phyloP scores from a whole-genome alignment of 129 eudicot genomes.

The Scalesia atractyloides region DNA sequence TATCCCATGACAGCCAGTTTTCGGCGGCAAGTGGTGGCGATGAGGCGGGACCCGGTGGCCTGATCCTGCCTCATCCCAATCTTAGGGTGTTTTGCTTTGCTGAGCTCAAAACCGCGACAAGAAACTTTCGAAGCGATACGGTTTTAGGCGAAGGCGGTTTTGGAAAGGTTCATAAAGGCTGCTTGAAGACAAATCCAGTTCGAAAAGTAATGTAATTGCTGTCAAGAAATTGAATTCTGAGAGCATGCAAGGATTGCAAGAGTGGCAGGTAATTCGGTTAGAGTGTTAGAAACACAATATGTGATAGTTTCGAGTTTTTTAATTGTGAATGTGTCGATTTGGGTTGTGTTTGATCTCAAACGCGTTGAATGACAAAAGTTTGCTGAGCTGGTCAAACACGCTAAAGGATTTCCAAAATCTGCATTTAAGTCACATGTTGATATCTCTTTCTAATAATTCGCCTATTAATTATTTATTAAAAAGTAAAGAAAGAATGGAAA shows the following conservation, averaged over 20 bases:
- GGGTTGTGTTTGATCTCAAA: neutral
- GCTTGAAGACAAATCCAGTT: constrained; percentile 48
- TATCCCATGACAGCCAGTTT: constrained; percentile 38
- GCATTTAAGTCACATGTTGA: neutral
- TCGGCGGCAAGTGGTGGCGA: constrained; percentile 39
- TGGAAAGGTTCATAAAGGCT: constrained; percentile 62
- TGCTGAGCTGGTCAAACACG: neutral
- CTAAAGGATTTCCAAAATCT: neutral
- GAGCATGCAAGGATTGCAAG: constrained; percentile 52
- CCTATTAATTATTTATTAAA: no score
- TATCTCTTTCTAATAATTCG: no score
- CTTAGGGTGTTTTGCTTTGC: constrained; percentile 44
- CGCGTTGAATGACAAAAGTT: neutral
- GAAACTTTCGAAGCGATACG: constrained; percentile 50
- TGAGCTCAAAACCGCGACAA: constrained; percentile 51
- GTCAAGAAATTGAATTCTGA: constrained; percentile 44
- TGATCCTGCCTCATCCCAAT: constrained; percentile 47
- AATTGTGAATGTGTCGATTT: neutral
- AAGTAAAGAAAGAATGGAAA: no score
- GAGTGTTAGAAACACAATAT: neutral
- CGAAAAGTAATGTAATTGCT: constrained; percentile 37
- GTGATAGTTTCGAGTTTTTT: neutral
- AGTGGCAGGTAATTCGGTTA: constrained; percentile 47
- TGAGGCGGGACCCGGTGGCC: constrained; percentile 38
- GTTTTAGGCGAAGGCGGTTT: constrained; percentile 64